phyloP scores from a whole-genome alignment of 1,284 basidiomycete genomes.

The Apiotrichum montevideense region DNA sequence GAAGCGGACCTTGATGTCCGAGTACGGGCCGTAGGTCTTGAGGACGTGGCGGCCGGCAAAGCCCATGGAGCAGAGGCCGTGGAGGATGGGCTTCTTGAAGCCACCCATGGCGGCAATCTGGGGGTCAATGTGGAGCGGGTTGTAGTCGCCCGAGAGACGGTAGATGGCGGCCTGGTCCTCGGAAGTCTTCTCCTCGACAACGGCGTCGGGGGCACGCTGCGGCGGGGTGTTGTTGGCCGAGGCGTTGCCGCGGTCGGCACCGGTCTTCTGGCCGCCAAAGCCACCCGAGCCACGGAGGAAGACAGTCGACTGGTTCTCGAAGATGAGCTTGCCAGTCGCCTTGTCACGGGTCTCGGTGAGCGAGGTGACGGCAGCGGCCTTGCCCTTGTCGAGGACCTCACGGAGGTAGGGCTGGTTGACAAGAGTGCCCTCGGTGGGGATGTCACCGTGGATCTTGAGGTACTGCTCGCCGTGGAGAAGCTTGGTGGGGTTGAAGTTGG shows the following conservation, averaged over 20 bases:
- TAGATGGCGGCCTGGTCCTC: slow-evolving; percentile 82
- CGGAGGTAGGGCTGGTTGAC: slow-evolving; percentile 61
- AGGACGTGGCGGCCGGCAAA: slow-evolving; percentile 90
- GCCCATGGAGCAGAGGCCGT: slow-evolving; percentile 85
- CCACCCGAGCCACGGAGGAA: slow-evolving; percentile 92
- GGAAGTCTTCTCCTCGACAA: slow-evolving; percentile 78
- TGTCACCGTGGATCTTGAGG: slow-evolving; percentile 75
- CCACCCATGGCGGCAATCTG: slow-evolving; percentile 91
- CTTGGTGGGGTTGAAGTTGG: slow-evolving; percentile 92
- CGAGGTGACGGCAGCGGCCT: slow-evolving; percentile 79
- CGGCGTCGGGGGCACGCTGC: slow-evolving; percentile 72
- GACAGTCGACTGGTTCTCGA: slow-evolving; percentile 87
- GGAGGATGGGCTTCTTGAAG: slow-evolving; percentile 76
- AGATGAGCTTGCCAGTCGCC: slow-evolving; percentile 69
- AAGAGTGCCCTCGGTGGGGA: slow-evolving; percentile 80
- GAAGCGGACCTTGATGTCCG: slow-evolving; percentile 93
- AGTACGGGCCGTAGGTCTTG: slow-evolving; percentile 76
- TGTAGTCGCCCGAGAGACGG: slow-evolving; percentile 80
- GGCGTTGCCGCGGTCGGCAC: slow-evolving; percentile 78
- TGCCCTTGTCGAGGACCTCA: slow-evolving; percentile 58
- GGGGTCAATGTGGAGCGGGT: slow-evolving; percentile 90
- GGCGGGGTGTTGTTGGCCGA: slow-evolving; percentile 79
- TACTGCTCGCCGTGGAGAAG: slow-evolving; percentile 98
- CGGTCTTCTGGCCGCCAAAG: slow-evolving; percentile 85
- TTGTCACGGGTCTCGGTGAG: slow-evolving; percentile 75